Conservation (phyloP, 1,139 yeast genomes). For the Pichia sp. region DNA sequence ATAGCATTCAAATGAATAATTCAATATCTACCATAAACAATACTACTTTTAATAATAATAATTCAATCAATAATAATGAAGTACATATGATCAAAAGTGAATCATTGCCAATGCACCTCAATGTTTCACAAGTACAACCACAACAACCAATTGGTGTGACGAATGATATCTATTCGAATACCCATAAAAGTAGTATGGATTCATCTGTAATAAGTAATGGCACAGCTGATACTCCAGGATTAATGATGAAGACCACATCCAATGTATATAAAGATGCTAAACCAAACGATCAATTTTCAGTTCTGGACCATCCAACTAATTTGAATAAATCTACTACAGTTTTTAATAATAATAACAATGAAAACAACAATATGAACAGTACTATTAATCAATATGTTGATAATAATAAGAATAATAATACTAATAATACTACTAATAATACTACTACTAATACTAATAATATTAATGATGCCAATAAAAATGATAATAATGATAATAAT, state of each 20-base stretch:
- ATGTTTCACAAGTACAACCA: too few relatives aligned
- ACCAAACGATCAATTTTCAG: too few relatives aligned
- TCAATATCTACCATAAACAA: background rate
- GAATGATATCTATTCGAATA: background rate
- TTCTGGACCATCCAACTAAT: too few relatives aligned
- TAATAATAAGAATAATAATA: background rate
- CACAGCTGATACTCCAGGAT: slow-evolving; percentile 2
- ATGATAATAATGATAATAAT: background rate
- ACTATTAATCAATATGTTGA: background rate
- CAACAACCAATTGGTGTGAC: background rate
- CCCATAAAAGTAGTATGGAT: background rate
- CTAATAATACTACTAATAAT: background rate
- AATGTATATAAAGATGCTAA: too few relatives aligned
- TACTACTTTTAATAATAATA: background rate
- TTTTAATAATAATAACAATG: background rate
- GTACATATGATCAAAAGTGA: background rate
- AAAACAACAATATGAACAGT: background rate
- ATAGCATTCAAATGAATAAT: background rate
- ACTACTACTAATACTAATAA: background rate
- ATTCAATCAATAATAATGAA: background rate
- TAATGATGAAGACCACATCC: background rate
- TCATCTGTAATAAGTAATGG: slow-evolving; percentile 1
- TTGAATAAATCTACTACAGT: too few relatives aligned
- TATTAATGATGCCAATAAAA: background rate
- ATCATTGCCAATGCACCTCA: background rate